Percentiles rank a stretch among this genome's conserved stretches.
These are phyloP conservation scores for Thelonectria rubi DNA, from an alignment of 2,329 filamentous ascomycete genomes.

Conservation along the genomic window DNA sequence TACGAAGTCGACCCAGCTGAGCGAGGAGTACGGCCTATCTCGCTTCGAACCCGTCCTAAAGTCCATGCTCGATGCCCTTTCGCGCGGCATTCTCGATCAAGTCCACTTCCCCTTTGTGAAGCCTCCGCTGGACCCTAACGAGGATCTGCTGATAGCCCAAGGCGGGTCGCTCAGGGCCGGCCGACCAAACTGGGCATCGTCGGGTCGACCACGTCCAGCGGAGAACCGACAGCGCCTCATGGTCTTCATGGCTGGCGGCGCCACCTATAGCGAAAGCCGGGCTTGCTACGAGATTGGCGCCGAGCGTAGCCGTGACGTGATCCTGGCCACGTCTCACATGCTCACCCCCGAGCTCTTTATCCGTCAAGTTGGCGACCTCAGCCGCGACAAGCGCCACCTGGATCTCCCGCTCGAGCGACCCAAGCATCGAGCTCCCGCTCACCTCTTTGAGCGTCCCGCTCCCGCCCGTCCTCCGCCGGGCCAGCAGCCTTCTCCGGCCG, in stretches of 20 bases:
- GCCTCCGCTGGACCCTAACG: conserved; percentile 70
- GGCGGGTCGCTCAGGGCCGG: conserved; percentile 86
- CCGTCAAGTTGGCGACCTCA: conserved; percentile 82
- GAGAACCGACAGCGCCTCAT: conserved; percentile 92
- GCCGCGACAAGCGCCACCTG: conserved; percentile 76
- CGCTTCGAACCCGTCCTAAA: conserved; percentile 86
- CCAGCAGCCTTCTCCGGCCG: conserved; percentile 32
- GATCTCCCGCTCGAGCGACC: conserved; percentile 84
- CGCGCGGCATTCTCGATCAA: conserved; percentile 73
- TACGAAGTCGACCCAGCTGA: conserved; percentile 59
- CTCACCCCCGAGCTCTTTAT: conserved; percentile 84
- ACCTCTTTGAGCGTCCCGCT: conserved; percentile 80
- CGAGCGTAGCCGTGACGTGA: conserved; percentile 79
- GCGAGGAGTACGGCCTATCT: conserved; percentile 85
- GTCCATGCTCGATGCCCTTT: conserved; percentile 79
- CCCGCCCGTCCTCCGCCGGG: conserved; percentile 55
- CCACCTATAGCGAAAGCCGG: conserved; percentile 90
- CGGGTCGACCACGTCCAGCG: conserved; percentile 71
- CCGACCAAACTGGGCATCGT: conserved; percentile 94
- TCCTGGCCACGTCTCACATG: conserved; percentile 92
- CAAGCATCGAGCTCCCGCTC: conserved; percentile 81
- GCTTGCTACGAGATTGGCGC: conserved; percentile 88
- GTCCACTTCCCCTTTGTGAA: conserved; percentile 76
- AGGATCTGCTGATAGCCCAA: conserved; percentile 63
- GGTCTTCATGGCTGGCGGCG: conserved; percentile 94